Evolutionary conservation across 78 protist species (phyloP).

Genomic region (Dictyostelium capitatum): DNA sequence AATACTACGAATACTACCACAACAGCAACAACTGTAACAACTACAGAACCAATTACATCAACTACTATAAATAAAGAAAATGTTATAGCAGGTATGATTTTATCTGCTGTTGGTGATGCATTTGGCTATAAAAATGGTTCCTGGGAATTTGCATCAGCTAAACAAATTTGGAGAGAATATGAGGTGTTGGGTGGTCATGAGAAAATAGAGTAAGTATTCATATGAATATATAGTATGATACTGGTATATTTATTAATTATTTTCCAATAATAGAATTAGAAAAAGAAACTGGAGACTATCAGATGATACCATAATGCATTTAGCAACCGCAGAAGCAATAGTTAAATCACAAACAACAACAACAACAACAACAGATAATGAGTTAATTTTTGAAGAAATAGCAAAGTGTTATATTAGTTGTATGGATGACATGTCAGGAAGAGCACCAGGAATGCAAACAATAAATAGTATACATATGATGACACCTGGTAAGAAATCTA

Average conservation of each 20-base stretch:
- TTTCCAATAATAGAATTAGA: conserved; percentile 27
- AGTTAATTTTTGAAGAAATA: conserved; percentile 50
- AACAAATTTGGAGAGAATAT: neutral
- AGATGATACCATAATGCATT: conserved; percentile 90
- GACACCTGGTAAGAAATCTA: conserved; percentile 30
- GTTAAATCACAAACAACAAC: too few relatives aligned
- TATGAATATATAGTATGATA: neutral
- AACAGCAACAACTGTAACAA: too few relatives aligned
- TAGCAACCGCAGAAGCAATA: conserved; percentile 85
- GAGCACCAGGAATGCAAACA: conserved; percentile 80
- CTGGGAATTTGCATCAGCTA: conserved; percentile 72
- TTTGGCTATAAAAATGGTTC: conserved; percentile 77
- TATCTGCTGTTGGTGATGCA: conserved; percentile 84
- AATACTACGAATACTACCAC: too few relatives aligned
- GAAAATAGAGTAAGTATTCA: conserved; percentile 10
- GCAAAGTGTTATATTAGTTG: conserved; percentile 74
- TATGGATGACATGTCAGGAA: conserved; percentile 81
- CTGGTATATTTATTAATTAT: neutral
- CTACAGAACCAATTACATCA: too few relatives aligned
- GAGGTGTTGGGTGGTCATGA: conserved; percentile 10
- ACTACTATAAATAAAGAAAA: conserved; percentile 14
- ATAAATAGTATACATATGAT: conserved; percentile 10
- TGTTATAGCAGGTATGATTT: conserved; percentile 30
- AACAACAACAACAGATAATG: conserved; percentile 14
- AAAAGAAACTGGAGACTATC: conserved; percentile 79